Percentiles rank a stretch among this genome's conserved stretches.
Conservation (phyloP, 2,329 filamentous ascomycete species). For the Dactylellina sp. region DNA sequence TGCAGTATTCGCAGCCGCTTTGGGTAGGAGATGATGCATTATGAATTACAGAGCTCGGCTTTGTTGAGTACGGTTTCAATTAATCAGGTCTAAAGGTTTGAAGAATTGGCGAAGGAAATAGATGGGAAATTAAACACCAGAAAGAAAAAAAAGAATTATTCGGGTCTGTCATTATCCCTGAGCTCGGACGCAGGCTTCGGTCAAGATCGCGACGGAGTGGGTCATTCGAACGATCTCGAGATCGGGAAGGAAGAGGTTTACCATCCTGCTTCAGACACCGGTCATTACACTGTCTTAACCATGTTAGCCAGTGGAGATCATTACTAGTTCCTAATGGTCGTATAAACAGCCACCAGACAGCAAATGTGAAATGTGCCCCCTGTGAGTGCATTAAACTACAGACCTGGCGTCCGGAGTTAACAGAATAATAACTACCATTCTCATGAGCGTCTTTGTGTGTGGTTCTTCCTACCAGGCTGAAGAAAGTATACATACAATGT, state of each 20-base stretch:
- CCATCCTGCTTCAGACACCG: conserved; percentile 12
- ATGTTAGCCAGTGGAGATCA: conserved; percentile 31
- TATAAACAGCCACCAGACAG: conserved; percentile 20
- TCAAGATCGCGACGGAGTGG: conserved; percentile 29
- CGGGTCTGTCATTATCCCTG: not conserved
- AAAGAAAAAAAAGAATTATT: not conserved
- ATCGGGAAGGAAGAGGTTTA: conserved; percentile 11
- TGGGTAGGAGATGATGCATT: too few relatives aligned
- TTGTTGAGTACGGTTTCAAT: too few relatives aligned
- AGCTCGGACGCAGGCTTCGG: not conserved
- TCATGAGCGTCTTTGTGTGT: conserved; percentile 14
- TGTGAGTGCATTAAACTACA: conserved; percentile 51
- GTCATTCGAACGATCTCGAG: conserved; percentile 16
- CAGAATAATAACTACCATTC: conserved; percentile 24
- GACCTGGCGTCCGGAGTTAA: conserved; percentile 44
- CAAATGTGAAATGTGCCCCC: conserved; percentile 44
- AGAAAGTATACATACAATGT: too few relatives aligned
- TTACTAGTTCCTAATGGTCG: conserved; percentile 24
- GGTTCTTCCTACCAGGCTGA: not conserved
- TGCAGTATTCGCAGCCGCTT: too few relatives aligned
- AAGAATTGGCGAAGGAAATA: too few relatives aligned
- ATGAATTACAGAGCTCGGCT: too few relatives aligned
- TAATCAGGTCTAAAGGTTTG: too few relatives aligned
- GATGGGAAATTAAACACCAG: too few relatives aligned
- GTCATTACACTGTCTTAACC: conserved; percentile 9